Evolutionary conservation across 768 basidiomycete genomes (phyloP), one percentile per base, ranked within the genome.

Genomic region (Polyporus arcularius): DNA sequence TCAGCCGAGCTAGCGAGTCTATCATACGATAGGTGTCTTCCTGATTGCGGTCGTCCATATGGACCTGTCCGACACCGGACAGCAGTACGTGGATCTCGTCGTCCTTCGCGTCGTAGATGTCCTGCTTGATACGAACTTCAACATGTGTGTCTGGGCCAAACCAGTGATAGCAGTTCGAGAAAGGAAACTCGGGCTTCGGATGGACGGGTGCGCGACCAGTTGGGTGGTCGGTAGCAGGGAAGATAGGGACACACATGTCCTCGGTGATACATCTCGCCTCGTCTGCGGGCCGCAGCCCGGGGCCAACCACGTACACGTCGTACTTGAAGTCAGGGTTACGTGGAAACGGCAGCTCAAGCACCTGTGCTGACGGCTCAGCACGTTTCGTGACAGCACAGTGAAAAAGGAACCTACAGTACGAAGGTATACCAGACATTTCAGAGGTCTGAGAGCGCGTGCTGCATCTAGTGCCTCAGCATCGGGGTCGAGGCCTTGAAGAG

Each of bases 231-330:
- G n/a, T 53, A 30, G 21, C 39, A 4, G 46, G 62, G 10, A 32
- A 31, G 57, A 47, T 77, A 43, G 49, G 66, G 43, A 26, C 60
- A 18, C 38, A 67, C 68, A 65, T 69, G 68, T 41, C 68, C 12
- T 35, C 15, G 2, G 38, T 50, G 35, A 32, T 4, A 46, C 30
- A 14, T 28, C 45, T 7, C 43, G 51, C 21, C 12, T 26, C 12
- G 2, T 26, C 21, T 26, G 16, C 51, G 4, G 58, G 58, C 2
- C 58, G 53, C 0, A 60, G 39, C 1, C 52, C n/a, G 3, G 45
- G 47, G 16, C 53, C 58, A 16, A 60, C 9, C 4, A 55, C 16
- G 18, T 60, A 41, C 2, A 31, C 46, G 12, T 1, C 32, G 35
- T 49, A 60, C 18, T 42, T 54, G 58, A 41, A 54, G 10, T 35